Base-by-base conservation (phyloP, 2,329 filamentous ascomycete species). In the Aulographum hederae region DNA sequence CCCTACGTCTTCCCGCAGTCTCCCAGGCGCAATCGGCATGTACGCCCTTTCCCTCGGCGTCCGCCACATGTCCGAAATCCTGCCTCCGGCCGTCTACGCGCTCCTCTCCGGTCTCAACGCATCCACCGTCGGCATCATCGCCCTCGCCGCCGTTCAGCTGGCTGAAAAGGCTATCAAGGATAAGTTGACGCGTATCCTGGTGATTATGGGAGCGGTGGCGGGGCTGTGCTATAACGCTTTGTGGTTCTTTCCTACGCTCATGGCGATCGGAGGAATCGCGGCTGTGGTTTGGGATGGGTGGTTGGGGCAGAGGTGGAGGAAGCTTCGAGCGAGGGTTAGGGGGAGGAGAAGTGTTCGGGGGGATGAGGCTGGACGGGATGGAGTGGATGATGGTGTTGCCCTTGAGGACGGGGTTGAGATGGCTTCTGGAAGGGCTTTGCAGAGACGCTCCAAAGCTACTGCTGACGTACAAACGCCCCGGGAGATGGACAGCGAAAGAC, bases 241-340 rank as follows among this genome's bases (percentile, higher is more conserved):
- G 0, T 84, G 78, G 78, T 84, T 78, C 40, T 82, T 80, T 28
- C 78, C 78, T 0, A 42, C 69, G 0, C 45, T 82, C 4, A 73
- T 81, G 50, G 41, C 65, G 0, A 39, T 58, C 1, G 67, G 63
- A 0, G 76, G 74, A 0, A 8, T 61, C 2, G 47, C 51, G 0
- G 66, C 69, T 0, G 47, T 70, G 0, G 32, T 66, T 1, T 71
- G 67, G 56, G 75, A 80, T 47, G 27, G 56, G 26, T 63, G 63
- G 52, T 41, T 65, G 5, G 58, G 64, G n/a, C 45, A 53, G 1
- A 46, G 58, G 4, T 44, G 51, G 16, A 52, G 47, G 29, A 50
- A 46, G 36, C 21, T 44, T 12, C 42, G 38, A 33, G 39, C 43
- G 18, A 41, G 34, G 19, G 43, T 38, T 29, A 33, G 17, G 18